A percentile compares a stretch with the other conserved stretches of the same genome.
Conservation (phyloP, 2,329 filamentous ascomycete species). For the Lasiodiplodia hormozganensis region DNA sequence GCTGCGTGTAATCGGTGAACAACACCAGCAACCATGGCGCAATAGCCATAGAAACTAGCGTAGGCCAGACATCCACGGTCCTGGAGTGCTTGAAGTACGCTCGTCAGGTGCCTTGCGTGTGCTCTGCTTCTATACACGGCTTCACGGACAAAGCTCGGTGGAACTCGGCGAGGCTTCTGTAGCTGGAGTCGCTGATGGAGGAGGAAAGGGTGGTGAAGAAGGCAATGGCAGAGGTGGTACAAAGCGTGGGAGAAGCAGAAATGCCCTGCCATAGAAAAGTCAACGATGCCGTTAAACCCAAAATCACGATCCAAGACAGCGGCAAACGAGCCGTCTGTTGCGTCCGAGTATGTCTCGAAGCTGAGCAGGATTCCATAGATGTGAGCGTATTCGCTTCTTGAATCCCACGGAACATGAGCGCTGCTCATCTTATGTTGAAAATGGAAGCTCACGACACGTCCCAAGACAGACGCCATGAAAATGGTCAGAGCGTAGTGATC, state of each 20-base stretch:
- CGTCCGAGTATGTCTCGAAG: conserved; percentile 42
- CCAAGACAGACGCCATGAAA: conserved; percentile 44
- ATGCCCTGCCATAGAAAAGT: conserved; percentile 38
- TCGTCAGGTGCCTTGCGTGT: conserved; percentile 41
- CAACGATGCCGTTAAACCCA: conserved; percentile 25
- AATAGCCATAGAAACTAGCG: conserved; percentile 45
- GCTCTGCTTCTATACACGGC: conserved; percentile 38
- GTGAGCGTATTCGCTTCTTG: conserved; percentile 43
- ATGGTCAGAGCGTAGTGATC: conserved; percentile 41
- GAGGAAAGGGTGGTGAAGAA: conserved; percentile 48
- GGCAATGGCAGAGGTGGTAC: conserved; percentile 45
- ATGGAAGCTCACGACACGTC: conserved; percentile 41
- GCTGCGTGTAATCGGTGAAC: conserved; percentile 26
- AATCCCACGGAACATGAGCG: conserved; percentile 45
- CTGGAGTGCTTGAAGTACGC: conserved; percentile 36
- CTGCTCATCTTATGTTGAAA: conserved; percentile 33
- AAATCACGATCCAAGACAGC: conserved; percentile 32
- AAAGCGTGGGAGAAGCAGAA: conserved; percentile 42
- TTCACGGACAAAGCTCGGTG: conserved; percentile 40
- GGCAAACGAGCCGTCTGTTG: conserved; percentile 34
- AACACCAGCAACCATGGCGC: conserved; percentile 40
- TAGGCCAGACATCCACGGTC: conserved; percentile 34
- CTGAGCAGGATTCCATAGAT: conserved; percentile 43
- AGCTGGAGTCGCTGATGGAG: conserved; percentile 37
- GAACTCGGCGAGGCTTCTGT: conserved; percentile 36